Evolutionary conservation across 495 filamentous ascomycete genomes (phyloP).

Genomic region (Xylaria nigripes): DNA sequence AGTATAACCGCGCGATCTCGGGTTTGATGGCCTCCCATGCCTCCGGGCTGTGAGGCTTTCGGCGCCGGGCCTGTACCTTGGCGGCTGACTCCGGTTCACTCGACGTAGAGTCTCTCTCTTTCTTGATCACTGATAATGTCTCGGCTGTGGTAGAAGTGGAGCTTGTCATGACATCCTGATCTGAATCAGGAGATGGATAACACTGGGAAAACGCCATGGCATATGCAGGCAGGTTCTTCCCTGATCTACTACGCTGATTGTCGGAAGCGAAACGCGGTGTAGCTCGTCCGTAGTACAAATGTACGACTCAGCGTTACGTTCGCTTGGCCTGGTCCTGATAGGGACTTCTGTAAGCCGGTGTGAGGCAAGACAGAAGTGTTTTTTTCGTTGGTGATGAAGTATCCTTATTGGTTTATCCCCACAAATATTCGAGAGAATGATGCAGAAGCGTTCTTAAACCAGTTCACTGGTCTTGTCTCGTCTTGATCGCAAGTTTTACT

Average conservation of each 20-base stretch:
- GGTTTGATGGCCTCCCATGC: conserved; percentile 25
- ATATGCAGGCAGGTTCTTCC: not conserved
- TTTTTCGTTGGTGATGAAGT: too few species aligned
- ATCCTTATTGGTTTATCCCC: too few species aligned
- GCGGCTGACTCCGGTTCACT: not conserved
- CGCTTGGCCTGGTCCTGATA: too few species aligned
- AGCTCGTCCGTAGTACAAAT: too few species aligned
- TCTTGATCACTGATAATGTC: not conserved
- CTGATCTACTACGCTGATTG: not conserved
- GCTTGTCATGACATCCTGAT: not conserved
- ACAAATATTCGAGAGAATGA: too few species aligned
- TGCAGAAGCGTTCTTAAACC: too few species aligned
- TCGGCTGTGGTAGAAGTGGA: not conserved
- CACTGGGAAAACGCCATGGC: not conserved
- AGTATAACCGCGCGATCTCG: conserved; percentile 23
- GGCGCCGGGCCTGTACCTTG: conserved; percentile 10
- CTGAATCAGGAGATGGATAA: conserved; percentile 8
- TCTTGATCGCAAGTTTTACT: too few species aligned
- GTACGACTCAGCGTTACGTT: too few species aligned
- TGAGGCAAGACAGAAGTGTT: too few species aligned
- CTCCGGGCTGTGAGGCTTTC: conserved; percentile 22
- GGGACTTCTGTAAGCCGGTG: too few species aligned
- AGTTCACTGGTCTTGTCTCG: too few species aligned
- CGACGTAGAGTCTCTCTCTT: not conserved
- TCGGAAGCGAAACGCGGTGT: too few species aligned